Conservation (phyloP, 1,139 yeast species). For the Blastobotrys indianensis region DNA sequence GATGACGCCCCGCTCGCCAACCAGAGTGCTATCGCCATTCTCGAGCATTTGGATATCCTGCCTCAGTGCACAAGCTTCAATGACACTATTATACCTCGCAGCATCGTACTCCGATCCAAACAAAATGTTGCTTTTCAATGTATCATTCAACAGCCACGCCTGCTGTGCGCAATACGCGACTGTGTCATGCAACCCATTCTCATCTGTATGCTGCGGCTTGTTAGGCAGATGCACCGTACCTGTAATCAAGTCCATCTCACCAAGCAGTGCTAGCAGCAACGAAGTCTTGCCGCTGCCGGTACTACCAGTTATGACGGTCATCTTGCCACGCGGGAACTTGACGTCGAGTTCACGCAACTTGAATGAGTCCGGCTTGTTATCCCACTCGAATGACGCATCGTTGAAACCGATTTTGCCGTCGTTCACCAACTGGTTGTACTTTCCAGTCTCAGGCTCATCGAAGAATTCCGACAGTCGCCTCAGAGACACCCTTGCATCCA, state of each 20-base stretch:
- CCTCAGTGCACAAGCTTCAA: constrained; percentile 59
- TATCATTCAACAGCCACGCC: constrained; percentile 90
- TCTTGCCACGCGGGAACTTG: constrained; percentile 60
- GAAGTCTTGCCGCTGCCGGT: constrained; percentile 96
- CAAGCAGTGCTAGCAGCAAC: constrained; percentile 75
- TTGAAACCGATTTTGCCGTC: constrained; percentile 38
- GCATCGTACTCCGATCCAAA: constrained; percentile 71
- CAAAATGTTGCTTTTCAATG: constrained; percentile 72
- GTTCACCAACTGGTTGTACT: constrained; percentile 63
- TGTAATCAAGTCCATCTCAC: constrained; percentile 73
- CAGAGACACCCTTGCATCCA: constrained; percentile 82
- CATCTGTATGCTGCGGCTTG: constrained; percentile 27
- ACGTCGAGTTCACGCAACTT: constrained; percentile 67
- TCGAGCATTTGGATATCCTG: constrained; percentile 74
- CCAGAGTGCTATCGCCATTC: constrained; percentile 66
- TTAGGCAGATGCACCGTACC: constrained; percentile 38
- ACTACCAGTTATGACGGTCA: constrained; percentile 83
- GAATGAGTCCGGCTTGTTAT: constrained; percentile 37
- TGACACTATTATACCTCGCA: constrained; percentile 67
- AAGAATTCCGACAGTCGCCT: constrained; percentile 79
- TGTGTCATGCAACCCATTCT: constrained; percentile 41
- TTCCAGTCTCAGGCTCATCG: constrained; percentile 70
- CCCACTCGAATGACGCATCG: constrained; percentile 82
- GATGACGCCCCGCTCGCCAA: constrained; percentile 94
- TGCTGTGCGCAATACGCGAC: constrained; percentile 94